Conservation (phyloP, 108 stramenopile genomes). For the Cyclostephanos tholiformis region DNA sequence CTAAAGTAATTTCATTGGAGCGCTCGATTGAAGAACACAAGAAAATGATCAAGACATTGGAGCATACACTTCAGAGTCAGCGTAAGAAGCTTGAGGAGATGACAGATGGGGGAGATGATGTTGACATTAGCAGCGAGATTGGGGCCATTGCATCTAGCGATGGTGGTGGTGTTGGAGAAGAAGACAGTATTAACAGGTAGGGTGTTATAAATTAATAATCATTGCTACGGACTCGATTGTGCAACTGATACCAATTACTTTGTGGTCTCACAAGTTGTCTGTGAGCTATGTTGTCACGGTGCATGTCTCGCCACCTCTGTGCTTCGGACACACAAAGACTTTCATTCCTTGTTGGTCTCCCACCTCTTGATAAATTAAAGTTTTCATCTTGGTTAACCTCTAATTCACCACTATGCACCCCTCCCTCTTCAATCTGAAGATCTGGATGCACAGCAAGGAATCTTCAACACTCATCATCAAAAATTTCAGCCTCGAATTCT, state of each 20-base stretch:
- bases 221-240: background rate
- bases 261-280: background rate
- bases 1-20: background rate
- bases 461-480: conserved; percentile 11
- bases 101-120: background rate
- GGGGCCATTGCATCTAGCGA: background rate
- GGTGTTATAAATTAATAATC: background rate
- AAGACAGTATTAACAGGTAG: background rate
- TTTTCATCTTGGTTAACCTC: background rate
- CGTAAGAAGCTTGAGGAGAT: background rate
- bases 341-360: background rate
- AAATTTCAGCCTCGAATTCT: background rate
- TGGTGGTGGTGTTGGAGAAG: background rate
- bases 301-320: background rate
- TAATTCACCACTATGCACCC: background rate
- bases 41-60: background rate
- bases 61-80: background rate
- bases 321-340: background rate
- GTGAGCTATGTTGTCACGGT: background rate
- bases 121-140: background rate
- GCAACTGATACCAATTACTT: conserved; percentile 3
- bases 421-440: background rate
- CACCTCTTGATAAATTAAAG: background rate
- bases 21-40: background rate
- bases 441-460: background rate